Percentiles rank a stretch among this genome's conserved stretches.
phyloP scores from a whole-genome alignment of 495 filamentous ascomycete species.

The Penicillium pancosmium region DNA sequence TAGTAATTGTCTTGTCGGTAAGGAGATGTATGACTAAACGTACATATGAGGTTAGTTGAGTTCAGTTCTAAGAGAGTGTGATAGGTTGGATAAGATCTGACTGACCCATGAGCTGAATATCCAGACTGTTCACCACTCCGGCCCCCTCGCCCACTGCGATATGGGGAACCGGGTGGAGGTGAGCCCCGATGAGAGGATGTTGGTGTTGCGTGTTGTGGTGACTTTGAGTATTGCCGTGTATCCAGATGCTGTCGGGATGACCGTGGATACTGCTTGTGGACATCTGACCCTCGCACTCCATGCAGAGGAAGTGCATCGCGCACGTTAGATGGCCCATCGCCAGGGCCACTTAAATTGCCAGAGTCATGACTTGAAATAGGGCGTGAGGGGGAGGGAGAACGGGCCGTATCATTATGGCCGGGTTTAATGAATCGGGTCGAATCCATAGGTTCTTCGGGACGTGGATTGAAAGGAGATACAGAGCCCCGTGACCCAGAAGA shows the following conservation, averaged over 20 bases:
- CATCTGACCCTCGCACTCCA: conserved; percentile 38
- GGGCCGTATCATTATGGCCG: conserved; percentile 24
- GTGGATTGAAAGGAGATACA: conserved; percentile 26
- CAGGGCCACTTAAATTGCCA: conserved; percentile 25
- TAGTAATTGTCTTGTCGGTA: conserved; percentile 54
- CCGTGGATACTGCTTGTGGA: conserved; percentile 31
- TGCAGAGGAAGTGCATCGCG: conserved; percentile 41
- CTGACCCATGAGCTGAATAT: conserved; percentile 64
- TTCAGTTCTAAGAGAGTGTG: background rate
- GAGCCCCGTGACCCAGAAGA: conserved; percentile 40
- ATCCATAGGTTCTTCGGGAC: conserved; percentile 34
- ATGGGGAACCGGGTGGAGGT: conserved; percentile 68
- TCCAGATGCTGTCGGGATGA: conserved; percentile 43
- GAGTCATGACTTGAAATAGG: conserved; percentile 39
- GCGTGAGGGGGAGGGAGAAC: conserved; percentile 45
- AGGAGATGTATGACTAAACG: conserved; percentile 49
- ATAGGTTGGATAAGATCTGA: background rate
- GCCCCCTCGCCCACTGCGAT: conserved; percentile 56
- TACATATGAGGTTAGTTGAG: background rate
- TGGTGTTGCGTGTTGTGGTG: conserved; percentile 60
- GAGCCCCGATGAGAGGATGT: conserved; percentile 67
- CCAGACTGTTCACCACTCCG: conserved; percentile 55
- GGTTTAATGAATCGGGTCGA: conserved; percentile 33
- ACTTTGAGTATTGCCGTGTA: conserved; percentile 55
- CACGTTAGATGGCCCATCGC: conserved; percentile 25